Percentiles rank a stretch among this genome's conserved stretches.
These are phyloP conservation scores for Emiliania huxleyi DNA, from an alignment of 78 protist genomes.

Conservation along the genomic window DNA sequence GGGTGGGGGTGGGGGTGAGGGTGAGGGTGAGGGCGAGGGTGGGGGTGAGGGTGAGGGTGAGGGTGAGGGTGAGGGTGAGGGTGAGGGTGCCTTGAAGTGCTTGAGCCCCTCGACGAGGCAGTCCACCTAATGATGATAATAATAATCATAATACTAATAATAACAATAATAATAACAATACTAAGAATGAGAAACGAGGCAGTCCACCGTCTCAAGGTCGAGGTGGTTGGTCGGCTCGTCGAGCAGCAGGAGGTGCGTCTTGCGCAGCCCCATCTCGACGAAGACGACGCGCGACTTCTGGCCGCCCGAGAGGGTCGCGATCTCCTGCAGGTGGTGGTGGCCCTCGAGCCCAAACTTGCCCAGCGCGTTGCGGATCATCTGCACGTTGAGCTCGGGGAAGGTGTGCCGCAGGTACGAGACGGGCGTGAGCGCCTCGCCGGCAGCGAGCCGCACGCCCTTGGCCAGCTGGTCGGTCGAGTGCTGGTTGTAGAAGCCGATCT, in stretches of 20 bases:
- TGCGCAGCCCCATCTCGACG: neutral
- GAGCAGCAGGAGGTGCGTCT: constrained; percentile 90
- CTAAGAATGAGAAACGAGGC: constrained; percentile 59
- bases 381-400: neutral
- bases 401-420: constrained; percentile 56
- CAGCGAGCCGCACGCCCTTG: constrained; percentile 13
- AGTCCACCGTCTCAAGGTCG: constrained; percentile 80
- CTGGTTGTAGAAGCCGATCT: constrained; percentile 74
- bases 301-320: constrained; percentile 53
- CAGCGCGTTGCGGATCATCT: constrained; percentile 64
- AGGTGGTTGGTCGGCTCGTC: constrained; percentile 96
- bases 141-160: too few relatives aligned
- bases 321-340: constrained; percentile 30
- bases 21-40: too few relatives aligned
- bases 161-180: constrained; percentile 77
- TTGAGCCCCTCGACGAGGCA: neutral
- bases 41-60: too few relatives aligned
- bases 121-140: too few relatives aligned
- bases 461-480: constrained; percentile 40
- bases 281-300: constrained; percentile 84
- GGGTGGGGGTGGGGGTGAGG: too few relatives aligned
- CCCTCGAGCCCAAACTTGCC: constrained; percentile 85
- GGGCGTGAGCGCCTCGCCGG: constrained; percentile 59
- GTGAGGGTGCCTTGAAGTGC: neutral
- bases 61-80: too few relatives aligned